Evolutionary conservation across 257 asterid species (phyloP), one percentile per base, ranked within the genome.

Genomic region (Gardenia jasminoides): DNA sequence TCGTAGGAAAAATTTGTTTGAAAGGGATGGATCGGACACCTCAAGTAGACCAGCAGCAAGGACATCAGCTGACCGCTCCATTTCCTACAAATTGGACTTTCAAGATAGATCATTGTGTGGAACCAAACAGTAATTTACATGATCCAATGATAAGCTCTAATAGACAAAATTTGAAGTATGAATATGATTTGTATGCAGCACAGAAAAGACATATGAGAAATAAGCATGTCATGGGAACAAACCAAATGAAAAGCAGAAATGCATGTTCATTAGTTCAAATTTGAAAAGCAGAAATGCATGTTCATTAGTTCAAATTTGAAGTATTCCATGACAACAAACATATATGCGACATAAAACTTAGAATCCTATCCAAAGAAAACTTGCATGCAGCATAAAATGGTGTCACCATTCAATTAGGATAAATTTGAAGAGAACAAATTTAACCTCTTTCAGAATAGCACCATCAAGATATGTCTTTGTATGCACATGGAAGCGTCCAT

Each of bases 41-140:
- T 96, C 99, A 71, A 96, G 99, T 84, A 96, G 87, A 85, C 99
- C 99, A 3, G 99, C 98, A 44, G 99, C 97, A 79, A 96, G 97
- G 70, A 96, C 97, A 88, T 96, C 99, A 31, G 98, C 97, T n/a
- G 99, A 96, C 70, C 97, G 89, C 76, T 91, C 97, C 99, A 96
- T 96, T 87, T 96, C 99, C 99, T 93, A 87, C 78, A 83, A 80
- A 81, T 72, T 84, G 81, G 59, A 54, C n/a, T 85, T 74, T 72
- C 39, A 70, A 61, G 64, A 80, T 61, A 79, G 74, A 58, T 70
- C 76, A 22, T 74, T 62, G 65, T 67, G 71, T 70, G 81, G 81
- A 80, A 19, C 31, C 11, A 22, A 41, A 50, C 22, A 62, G 22
- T 41, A 36, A 33, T 71, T 36, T 17, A 16, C 31, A 75, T 31